Conservation (phyloP, 345 rosid species). For the Noccaea caerulescens region DNA sequence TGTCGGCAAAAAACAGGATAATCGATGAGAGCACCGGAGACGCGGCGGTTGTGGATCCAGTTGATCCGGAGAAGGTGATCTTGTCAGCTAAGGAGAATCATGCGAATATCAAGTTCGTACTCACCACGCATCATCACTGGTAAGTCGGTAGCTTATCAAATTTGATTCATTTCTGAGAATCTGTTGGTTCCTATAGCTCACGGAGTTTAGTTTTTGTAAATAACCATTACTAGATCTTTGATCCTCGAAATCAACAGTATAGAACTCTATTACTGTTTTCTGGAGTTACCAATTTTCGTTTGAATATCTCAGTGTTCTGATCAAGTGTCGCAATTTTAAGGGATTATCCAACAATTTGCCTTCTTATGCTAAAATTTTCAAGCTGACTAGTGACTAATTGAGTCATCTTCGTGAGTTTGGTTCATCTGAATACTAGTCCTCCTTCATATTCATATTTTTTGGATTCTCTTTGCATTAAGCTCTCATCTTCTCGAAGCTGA, state of each 20-base stretch:
- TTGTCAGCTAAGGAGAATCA: slow-evolving; percentile 56
- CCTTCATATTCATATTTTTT: slow-evolving; percentile 11
- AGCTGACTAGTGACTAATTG: not conserved
- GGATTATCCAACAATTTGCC: not conserved
- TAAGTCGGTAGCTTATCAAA: slow-evolving; percentile 32
- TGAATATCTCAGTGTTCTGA: not conserved
- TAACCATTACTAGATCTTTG: not conserved
- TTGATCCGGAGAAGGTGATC: slow-evolving; percentile 74
- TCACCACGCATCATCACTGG: slow-evolving; percentile 98
- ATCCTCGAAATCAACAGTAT: not conserved
- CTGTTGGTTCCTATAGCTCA: not conserved
- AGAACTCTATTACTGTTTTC: not conserved
- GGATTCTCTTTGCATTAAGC: slow-evolving; percentile 4
- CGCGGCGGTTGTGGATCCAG: slow-evolving; percentile 97
- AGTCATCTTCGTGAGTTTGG: not conserved
- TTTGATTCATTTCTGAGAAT: slow-evolving; percentile 10
- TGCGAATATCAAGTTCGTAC: slow-evolving; percentile 63
- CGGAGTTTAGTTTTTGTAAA: not conserved
- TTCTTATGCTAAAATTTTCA: not conserved
- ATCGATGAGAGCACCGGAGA: slow-evolving; percentile 78
- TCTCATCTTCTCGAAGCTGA: not conserved
- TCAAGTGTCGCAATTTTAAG: not conserved
- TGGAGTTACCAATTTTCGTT: not conserved
- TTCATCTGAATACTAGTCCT: not conserved
- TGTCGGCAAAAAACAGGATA: slow-evolving; percentile 46